phyloP scores from a whole-genome alignment of 2,329 filamentous ascomycete genomes.

The Colletotrichum costaricense region DNA sequence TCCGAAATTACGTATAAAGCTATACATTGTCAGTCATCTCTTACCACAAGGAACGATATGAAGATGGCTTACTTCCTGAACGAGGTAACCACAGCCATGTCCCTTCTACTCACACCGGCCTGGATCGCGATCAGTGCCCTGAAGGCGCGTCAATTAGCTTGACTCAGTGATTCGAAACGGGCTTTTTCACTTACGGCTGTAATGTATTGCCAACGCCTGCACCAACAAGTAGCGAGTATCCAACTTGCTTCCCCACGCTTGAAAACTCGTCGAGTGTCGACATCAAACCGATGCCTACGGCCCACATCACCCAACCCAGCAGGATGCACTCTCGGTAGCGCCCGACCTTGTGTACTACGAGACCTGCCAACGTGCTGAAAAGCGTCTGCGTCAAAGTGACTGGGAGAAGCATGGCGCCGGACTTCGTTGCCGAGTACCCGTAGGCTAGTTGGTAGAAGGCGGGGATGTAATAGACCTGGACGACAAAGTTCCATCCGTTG shows the following conservation, averaged over 20 bases:
- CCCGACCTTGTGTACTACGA: constrained; percentile 63
- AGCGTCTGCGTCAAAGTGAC: constrained; percentile 56
- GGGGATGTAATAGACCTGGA: constrained; percentile 63
- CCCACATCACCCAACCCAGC: constrained; percentile 64
- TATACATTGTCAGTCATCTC: constrained; percentile 21
- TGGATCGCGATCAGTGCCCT: constrained; percentile 65
- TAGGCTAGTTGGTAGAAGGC: constrained; percentile 60
- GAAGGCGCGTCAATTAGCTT: constrained; percentile 14
- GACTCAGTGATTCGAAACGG: neutral
- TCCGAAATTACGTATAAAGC: constrained; percentile 53
- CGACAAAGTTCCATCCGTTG: constrained; percentile 69
- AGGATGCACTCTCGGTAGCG: constrained; percentile 66
- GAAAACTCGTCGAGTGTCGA: constrained; percentile 61
- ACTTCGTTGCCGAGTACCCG: constrained; percentile 54
- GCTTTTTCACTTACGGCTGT: constrained; percentile 52
- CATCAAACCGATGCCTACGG: constrained; percentile 62
- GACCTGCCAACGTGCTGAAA: constrained; percentile 61
- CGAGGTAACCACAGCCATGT: constrained; percentile 57
- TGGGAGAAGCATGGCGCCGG: constrained; percentile 55
- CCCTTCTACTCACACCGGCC: constrained; percentile 62
- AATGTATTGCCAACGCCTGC: constrained; percentile 64
- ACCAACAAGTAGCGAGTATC: constrained; percentile 63
- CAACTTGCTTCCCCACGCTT: constrained; percentile 63
- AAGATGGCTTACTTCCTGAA: constrained; percentile 51
- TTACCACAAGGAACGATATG: no score